Base-by-base conservation (phyloP, 345 rosid genomes). In the Microthlaspi erraticum region DNA sequence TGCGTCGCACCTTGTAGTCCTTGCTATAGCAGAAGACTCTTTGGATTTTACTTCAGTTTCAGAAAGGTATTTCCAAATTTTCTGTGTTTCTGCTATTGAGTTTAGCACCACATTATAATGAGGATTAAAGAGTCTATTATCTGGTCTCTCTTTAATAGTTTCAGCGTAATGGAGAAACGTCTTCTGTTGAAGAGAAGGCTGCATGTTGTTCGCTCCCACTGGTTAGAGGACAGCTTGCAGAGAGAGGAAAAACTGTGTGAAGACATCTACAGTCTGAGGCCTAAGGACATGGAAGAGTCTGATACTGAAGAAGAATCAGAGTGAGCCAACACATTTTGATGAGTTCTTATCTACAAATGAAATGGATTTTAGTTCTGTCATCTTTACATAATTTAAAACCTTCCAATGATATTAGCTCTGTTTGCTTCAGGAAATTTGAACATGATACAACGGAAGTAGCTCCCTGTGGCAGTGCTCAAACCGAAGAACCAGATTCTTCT, bases 211-310 rank as follows among this genome's bases (percentile, higher is more conserved):
- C 73, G 77, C 65, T 82, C 77, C 50, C 86, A 81, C 55, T 94
- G 99, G 99, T 74, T 94, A 78, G 96, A 88, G 41, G 84, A 88
- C 52, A 88, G 89, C 73, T 65, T 88, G 80, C 81, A 80, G 68
- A 74, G 58, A 56, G 86, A 81, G 71, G 65, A 82, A 53, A 86
- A 82, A 75, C 54, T 88, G 79, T 74, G 65, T n/a, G 96, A 91
- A 79, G 88, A 83, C 39, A 34, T 71, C 2, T 88, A 91, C 76
- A 80, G 67, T 78, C 78, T 91, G 86, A 84, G 83, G 83, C 85
- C 83, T 42, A 50, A 50, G 54, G 67, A 73, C 23, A 55, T 81
- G 70, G 86, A 83, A 44, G 82, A 76, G 73, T 74, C 64, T 20
- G 68, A 68, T 57, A 49, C 70, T 58, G 79, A 78, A 31, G 79